Base-by-base conservation (phyloP, 192 early-diverging fungal genomes). In the Rhizophagus prolifer region DNA sequence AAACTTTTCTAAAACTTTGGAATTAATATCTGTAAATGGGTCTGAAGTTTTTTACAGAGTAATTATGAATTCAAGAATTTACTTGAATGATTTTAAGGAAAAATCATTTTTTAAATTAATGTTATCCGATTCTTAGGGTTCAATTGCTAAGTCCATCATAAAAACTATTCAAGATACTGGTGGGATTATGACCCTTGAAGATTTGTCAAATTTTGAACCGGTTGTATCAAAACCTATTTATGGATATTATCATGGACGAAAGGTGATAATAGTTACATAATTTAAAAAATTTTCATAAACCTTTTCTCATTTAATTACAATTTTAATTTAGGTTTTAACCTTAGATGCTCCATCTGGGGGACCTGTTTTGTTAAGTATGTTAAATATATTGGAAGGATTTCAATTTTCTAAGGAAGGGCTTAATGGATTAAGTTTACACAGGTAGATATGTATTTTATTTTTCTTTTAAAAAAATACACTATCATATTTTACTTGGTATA, bases 311-410 rank as follows among this genome's bases (percentile, higher is more conserved):
- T 67, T 67, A 41, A 36, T 7, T 14, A 38, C 41, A 41, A 67
- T 38, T 67, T 23, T 9, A 10, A 41, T 36, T 25, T 36, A 67
- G 44, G 28, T 81, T 41, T 74, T 79, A 30, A 81, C 82, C 14
- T 72, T 80, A 34, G 78, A 92, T 23, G 86, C 92, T 19, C 95
- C 97, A 5, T 92, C 94, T 14, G 92, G 92, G 75, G 97, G 97
- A 1, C 90, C 94, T 8, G 85, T 95, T 19, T 80, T 97, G 41
- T 81, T 96, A 46, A 90, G 91, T 78, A 85, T 95, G 75, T 86
- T 98, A 58, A 97, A 97, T 70, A 88, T 95, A 34, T 79, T 96
- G 66, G 97, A 98, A 81, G 88, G 93, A 61, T 97, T 88, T 81
- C 86, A 92, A 59, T 85, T 96, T 16, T 82, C 80, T n/a, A 41